phyloP scores from a whole-genome alignment of 2,329 filamentous ascomycete species.

The Hypoxylon sp. region DNA sequence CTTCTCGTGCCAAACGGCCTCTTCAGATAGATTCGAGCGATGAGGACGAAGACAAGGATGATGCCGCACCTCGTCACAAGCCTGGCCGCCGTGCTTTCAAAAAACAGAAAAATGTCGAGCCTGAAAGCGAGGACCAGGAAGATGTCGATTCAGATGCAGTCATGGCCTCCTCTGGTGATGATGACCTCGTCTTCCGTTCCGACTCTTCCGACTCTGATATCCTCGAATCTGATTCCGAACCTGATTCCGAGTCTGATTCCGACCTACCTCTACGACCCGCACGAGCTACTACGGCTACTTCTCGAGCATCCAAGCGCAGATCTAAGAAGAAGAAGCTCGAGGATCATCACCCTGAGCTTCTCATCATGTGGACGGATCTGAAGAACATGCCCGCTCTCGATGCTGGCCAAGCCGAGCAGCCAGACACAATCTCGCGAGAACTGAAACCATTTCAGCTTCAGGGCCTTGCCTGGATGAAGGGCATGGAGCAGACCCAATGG shows the following conservation, averaged over 20 bases:
- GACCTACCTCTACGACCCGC: neutral
- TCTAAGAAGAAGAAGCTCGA: slow-evolving; percentile 74
- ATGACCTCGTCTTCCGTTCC: neutral
- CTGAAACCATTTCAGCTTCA: slow-evolving; percentile 95
- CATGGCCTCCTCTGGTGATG: too few relatives aligned
- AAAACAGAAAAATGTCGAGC: neutral
- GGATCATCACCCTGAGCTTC: slow-evolving; percentile 76
- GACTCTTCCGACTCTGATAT: neutral
- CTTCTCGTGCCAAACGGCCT: neutral
- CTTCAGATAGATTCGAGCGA: slow-evolving; percentile 9
- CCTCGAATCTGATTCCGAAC: too few relatives aligned
- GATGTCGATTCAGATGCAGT: slow-evolving; percentile 5
- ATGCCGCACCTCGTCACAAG: neutral
- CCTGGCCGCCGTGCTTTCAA: neutral
- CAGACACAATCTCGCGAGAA: slow-evolving; percentile 77
- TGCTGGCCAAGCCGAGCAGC: slow-evolving; percentile 70
- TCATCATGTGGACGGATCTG: slow-evolving; percentile 85
- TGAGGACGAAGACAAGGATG: slow-evolving; percentile 27
- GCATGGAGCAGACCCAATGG: slow-evolving; percentile 85
- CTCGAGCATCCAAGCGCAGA: neutral
- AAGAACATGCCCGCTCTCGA: slow-evolving; percentile 72
- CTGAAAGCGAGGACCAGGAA: neutral
- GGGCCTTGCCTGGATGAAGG: slow-evolving; percentile 92
- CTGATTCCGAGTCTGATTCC: neutral
- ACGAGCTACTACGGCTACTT: neutral